Evolutionary conservation across 1,284 basidiomycete species (phyloP).

Genomic region (Fistulina hepatica): DNA sequence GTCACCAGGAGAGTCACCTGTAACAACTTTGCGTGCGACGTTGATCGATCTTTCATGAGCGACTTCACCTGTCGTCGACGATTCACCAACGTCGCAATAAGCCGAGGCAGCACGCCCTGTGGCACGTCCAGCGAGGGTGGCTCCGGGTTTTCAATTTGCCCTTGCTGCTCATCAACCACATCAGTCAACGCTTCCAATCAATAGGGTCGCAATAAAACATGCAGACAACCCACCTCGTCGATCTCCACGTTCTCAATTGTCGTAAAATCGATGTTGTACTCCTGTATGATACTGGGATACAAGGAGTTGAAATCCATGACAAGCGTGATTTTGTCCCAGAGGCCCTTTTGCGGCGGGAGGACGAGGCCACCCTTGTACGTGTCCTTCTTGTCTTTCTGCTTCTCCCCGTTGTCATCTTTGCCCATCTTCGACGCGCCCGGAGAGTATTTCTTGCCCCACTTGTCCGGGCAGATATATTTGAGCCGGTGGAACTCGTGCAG

Average conservation of each 20-base stretch:
- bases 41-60: constrained; percentile 87
- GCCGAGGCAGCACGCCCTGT: constrained; percentile 88
- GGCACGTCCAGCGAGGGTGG: constrained; percentile 64
- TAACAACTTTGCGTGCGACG: constrained; percentile 66
- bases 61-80: constrained; percentile 87
- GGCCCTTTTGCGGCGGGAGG: constrained; percentile 90
- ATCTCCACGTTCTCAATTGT: constrained; percentile 77
- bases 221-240: constrained; percentile 40
- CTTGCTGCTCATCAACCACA: constrained; percentile 37
- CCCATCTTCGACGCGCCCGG: constrained; percentile 18
- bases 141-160: constrained; percentile 82
- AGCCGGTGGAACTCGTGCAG: constrained; percentile 96
- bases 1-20: constrained; percentile 49
- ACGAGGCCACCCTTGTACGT: constrained; percentile 99
- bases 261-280: constrained; percentile 99
- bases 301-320: constrained; percentile 99
- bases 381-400: constrained; percentile 68
- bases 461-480: constrained; percentile 97
- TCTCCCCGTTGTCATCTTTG: constrained; percentile 18
- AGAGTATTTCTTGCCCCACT: constrained; percentile 70
- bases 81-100: constrained; percentile 91
- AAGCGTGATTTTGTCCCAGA: constrained; percentile 96
- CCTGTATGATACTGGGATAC: constrained; percentile 98
- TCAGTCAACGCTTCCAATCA: constrained; percentile 5
- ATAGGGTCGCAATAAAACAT: neutral